Evolutionary conservation across 352 stramenopile genomes (phyloP), one percentile per base, ranked within the genome.

Genomic region (Blastocystis sp.): DNA sequence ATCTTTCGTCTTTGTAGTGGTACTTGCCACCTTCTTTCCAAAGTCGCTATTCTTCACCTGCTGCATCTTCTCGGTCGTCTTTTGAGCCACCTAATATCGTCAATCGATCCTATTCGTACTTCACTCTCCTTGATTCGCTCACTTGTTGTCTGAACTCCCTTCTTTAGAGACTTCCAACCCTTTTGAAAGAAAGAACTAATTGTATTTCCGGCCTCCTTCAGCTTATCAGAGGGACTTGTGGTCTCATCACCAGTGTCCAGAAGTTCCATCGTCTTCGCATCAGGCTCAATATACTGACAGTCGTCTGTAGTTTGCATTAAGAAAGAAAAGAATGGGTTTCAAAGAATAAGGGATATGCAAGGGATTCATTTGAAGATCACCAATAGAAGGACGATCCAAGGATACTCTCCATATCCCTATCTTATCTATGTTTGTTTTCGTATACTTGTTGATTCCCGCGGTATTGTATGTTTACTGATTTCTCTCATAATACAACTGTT

Each of bases 41-140:
- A 83, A 83, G 11, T 63, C 16, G 51, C 71, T 83, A 6, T 61
- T 56, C 4, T 65, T 63, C 9, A 83, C 71, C 51, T 66, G 35
- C 42, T 56, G 27, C 11, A 59, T 7, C 46, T 32, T 66, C 27
- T 83, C 71, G 0, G 29, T 24, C 16, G 71, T 66, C 29, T 65
- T 83, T 29, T 39, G 54, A 14, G 3, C 54, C 3, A 61, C 54
- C 54, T 61, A 61, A 5, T 3, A 14, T 61, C n/a, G 49, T 14
- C 7, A 74, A 6, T 43, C 1, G 7, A 16, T 54, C 16, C 2
- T 49, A 46, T 11, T 46, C 63, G 29, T 56, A 35, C 58, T 46
- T 14, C n/a, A 51, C 49, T 83, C 54, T 61, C 51, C 51, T 83
- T 83, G 54, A 83, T 65, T 67, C 66, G 32, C 1, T 29, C 32